Evolutionary conservation across 192 early-diverging fungal genomes (phyloP).

Genomic region (Dimargaris verticillata): DNA sequence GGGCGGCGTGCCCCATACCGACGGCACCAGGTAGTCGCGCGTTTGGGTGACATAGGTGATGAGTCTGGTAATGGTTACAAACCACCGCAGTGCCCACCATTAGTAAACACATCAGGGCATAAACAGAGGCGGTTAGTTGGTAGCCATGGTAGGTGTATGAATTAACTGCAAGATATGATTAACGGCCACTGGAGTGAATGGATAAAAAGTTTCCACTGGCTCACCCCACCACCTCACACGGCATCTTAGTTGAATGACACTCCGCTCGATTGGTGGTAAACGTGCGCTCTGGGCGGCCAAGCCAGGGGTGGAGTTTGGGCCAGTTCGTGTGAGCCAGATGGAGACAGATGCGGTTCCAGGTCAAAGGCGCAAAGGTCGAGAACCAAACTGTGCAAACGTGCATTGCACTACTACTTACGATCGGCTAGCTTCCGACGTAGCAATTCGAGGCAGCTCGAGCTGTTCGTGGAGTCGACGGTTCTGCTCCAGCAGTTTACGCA

Average conservation of each 20-base stretch:
- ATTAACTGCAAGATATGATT: background rate
- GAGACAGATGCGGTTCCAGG: no score
- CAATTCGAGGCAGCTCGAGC: slow-evolving; percentile 57
- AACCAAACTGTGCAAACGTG: background rate
- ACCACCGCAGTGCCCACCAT: no score
- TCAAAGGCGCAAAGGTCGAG: no score
- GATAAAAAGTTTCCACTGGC: background rate
- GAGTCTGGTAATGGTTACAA: slow-evolving; percentile 14
- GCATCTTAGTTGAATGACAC: no score
- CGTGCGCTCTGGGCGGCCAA: no score
- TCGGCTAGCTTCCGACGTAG: slow-evolving; percentile 53
- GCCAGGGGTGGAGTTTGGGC: no score
- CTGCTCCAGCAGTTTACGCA: slow-evolving; percentile 52
- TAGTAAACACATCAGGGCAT: background rate
- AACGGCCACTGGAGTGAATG: background rate
- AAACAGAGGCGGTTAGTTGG: background rate
- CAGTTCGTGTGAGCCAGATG: no score
- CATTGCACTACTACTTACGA: slow-evolving; percentile 13
- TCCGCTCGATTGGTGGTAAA: no score
- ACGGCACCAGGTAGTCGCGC: slow-evolving; percentile 42
- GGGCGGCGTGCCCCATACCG: slow-evolving; percentile 37
- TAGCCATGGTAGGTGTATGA: background rate
- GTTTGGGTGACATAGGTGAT: slow-evolving; percentile 37
- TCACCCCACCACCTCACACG: no score
- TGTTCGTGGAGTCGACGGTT: slow-evolving; percentile 59